phyloP scores from a whole-genome alignment of 345 rosid genomes.

The Crucihimalaya himalaica region DNA sequence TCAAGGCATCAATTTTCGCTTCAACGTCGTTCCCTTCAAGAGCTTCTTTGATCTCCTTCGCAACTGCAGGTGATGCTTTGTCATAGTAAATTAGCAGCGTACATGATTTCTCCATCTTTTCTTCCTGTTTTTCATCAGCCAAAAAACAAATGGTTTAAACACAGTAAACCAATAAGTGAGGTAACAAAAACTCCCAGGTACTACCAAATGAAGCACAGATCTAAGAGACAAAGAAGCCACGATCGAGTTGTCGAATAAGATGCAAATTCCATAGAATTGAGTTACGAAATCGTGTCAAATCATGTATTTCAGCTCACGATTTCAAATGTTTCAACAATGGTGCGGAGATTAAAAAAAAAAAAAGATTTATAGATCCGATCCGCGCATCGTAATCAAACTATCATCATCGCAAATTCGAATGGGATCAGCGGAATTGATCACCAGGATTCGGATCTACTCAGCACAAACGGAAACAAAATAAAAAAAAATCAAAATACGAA shows the following conservation, averaged over 20 bases:
- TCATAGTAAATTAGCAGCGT: slow-evolving; percentile 78
- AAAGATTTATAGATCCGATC: slow-evolving; percentile 25
- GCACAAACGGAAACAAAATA: neutral
- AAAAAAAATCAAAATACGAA: neutral
- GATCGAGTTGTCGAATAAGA: slow-evolving; percentile 4
- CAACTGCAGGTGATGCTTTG: slow-evolving; percentile 80
- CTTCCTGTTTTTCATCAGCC: neutral
- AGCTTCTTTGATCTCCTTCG: slow-evolving; percentile 91
- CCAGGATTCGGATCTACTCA: slow-evolving; percentile 27
- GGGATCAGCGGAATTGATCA: slow-evolving; percentile 1
- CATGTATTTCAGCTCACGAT: slow-evolving; percentile 8
- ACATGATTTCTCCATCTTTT: slow-evolving; percentile 86
- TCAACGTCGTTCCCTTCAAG: slow-evolving; percentile 77
- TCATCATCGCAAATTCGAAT: neutral
- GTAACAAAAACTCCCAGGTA: neutral
- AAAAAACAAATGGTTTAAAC: too few relatives aligned
- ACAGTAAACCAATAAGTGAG: neutral
- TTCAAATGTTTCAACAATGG: neutral
- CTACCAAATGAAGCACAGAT: neutral
- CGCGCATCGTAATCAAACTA: neutral
- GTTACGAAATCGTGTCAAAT: neutral
- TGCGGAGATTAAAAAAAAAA: neutral
- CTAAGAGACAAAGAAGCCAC: neutral
- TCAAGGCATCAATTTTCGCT: slow-evolving; percentile 78
- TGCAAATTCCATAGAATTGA: slow-evolving; percentile 1